Percentiles rank a stretch among this genome's conserved stretches.
Conservation (phyloP, 495 filamentous ascomycete genomes). For the Parathielavia appendiculata region DNA sequence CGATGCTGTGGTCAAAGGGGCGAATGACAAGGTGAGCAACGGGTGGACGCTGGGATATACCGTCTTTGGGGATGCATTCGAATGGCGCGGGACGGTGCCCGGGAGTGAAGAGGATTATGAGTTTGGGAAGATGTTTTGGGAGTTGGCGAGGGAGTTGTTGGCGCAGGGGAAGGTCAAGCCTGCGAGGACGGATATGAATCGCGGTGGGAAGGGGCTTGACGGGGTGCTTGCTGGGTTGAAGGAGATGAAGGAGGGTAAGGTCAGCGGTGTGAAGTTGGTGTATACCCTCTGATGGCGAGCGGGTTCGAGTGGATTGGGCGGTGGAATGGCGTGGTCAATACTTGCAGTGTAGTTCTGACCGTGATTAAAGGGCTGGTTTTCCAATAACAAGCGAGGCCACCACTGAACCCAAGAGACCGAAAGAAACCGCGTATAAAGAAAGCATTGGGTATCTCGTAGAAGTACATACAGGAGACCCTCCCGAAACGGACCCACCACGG, state of each 20-base stretch:
- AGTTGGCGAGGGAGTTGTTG: constrained; percentile 22
- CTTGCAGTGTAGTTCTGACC: not conserved
- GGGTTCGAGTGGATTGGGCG: not conserved
- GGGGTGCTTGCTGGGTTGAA: constrained; percentile 33
- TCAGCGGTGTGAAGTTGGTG: constrained; percentile 38
- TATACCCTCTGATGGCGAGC: constrained; percentile 27
- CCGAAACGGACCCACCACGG: not conserved
- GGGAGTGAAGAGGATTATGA: constrained; percentile 25
- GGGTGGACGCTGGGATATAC: constrained; percentile 31
- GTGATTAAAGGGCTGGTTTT: not conserved
- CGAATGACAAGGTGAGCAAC: constrained; percentile 30
- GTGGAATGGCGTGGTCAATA: not conserved
- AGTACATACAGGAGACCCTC: not conserved
- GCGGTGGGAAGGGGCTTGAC: constrained; percentile 34
- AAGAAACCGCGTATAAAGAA: not conserved
- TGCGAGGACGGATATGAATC: constrained; percentile 27
- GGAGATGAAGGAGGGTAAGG: constrained; percentile 29
- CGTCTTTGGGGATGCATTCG: constrained; percentile 23
- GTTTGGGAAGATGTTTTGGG: constrained; percentile 27
- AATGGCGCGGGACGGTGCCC: not conserved
- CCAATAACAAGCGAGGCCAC: not conserved
- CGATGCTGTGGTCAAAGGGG: constrained; percentile 15
- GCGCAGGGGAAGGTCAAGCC: constrained; percentile 29
- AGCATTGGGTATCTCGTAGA: not conserved
- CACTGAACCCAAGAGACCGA: not conserved